These are phyloP conservation scores for Ophiosphaerella narmari DNA, from an alignment of 2,329 filamentous ascomycete genomes.

Conservation along the genomic window DNA sequence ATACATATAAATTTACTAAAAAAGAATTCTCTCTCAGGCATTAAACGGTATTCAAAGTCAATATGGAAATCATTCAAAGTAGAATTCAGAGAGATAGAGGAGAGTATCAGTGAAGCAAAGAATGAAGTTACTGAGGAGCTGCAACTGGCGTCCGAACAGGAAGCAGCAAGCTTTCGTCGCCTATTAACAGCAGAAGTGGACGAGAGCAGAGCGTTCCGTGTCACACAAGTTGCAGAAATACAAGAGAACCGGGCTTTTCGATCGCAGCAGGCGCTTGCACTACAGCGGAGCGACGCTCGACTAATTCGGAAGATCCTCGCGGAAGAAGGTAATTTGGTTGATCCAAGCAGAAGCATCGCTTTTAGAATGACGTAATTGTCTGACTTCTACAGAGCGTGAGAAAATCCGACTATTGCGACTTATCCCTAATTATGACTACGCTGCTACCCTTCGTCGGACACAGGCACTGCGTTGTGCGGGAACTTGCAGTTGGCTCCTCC, in stretches of 20 bases:
- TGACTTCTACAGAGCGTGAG: slow-evolving; percentile 11
- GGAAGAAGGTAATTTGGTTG: slow-evolving; percentile 15
- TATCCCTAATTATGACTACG: slow-evolving; percentile 18
- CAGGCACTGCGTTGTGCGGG: slow-evolving; percentile 13
- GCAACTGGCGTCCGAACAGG: slow-evolving; percentile 19
- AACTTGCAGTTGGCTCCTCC: slow-evolving; percentile 17
- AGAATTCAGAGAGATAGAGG: slow-evolving; percentile 21
- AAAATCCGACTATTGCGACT: slow-evolving; percentile 15
- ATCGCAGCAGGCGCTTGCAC: slow-evolving; percentile 16
- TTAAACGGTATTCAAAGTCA: slow-evolving; percentile 17
- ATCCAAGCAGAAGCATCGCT: neutral
- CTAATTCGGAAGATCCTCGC: slow-evolving; percentile 16
- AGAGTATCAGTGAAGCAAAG: slow-evolving; percentile 18
- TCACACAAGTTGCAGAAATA: slow-evolving; percentile 13
- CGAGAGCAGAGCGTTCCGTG: slow-evolving; percentile 14
- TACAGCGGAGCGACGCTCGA: slow-evolving; percentile 8
- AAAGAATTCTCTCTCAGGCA: slow-evolving; percentile 6
- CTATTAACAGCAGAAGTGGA: slow-evolving; percentile 12
- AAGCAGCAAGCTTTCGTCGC: slow-evolving; percentile 12
- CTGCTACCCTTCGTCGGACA: slow-evolving; percentile 10
- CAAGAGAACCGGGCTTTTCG: slow-evolving; percentile 15
- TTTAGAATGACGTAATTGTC: slow-evolving; percentile 3
- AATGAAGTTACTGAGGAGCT: slow-evolving; percentile 20
- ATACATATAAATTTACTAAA: neutral
- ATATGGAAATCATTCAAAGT: slow-evolving; percentile 19